A percentile compares a stretch with the other conserved stretches of the same genome.
These are phyloP conservation scores for Colletotrichum truncatum DNA, from an alignment of 2,329 filamentous ascomycete genomes.

Conservation along the genomic window DNA sequence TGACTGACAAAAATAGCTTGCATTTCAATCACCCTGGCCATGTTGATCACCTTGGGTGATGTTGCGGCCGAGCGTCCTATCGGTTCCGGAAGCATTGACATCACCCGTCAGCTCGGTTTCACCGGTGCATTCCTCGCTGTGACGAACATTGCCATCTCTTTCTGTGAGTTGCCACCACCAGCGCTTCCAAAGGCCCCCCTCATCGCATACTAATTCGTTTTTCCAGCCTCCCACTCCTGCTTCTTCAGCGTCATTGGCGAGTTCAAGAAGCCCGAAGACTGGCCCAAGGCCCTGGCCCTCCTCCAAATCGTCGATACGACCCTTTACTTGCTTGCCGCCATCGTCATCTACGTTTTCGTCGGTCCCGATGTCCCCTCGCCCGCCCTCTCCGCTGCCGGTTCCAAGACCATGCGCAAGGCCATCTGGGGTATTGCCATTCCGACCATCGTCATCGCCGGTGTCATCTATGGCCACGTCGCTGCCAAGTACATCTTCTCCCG, in stretches of 20 bases:
- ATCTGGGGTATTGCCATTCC: constrained; percentile 76
- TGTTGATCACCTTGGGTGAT: constrained; percentile 71
- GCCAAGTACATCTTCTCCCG: constrained; percentile 73
- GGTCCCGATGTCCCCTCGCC: constrained; percentile 70
- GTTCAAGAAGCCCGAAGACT: constrained; percentile 68
- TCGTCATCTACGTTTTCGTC: constrained; percentile 74
- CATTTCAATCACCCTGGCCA: constrained; percentile 68
- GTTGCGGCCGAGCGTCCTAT: constrained; percentile 59
- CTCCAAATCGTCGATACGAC: constrained; percentile 67
- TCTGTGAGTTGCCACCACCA: constrained; percentile 47
- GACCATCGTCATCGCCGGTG: constrained; percentile 76
- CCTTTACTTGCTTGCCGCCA: constrained; percentile 71
- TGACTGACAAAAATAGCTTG: constrained; percentile 50
- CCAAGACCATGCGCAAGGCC: constrained; percentile 63
- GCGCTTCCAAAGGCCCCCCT: background rate
- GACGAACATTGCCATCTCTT: constrained; percentile 74
- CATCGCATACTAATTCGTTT: background rate
- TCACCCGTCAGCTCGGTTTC: constrained; percentile 51
- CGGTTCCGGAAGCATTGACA: constrained; percentile 42
- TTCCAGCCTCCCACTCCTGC: constrained; percentile 65
- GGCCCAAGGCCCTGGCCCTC: constrained; percentile 56
- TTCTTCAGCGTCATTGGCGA: constrained; percentile 75
- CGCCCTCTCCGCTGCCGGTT: constrained; percentile 69
- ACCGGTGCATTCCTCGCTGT: constrained; percentile 64
- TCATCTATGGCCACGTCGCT: constrained; percentile 75